A percentile compares a stretch with the other conserved stretches of the same genome.
phyloP scores from a whole-genome alignment of 192 early-diverging fungal species.

The Ambispora gerdemannii region DNA sequence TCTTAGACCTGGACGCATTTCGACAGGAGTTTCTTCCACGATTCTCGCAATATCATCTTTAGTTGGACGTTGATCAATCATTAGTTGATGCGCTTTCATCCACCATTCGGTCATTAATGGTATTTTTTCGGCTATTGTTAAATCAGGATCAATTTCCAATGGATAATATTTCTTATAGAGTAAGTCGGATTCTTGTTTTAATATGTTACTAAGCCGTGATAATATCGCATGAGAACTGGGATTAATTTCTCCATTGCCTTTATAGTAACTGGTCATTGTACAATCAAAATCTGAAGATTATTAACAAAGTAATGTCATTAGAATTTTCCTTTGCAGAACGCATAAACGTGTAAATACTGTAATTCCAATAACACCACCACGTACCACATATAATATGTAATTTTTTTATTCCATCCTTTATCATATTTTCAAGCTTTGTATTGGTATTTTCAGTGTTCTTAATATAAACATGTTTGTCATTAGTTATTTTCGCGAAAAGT shows the following conservation, averaged over 20 bases:
- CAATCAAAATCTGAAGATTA: constrained; percentile 65
- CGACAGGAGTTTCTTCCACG: constrained; percentile 46
- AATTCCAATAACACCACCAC: not conserved
- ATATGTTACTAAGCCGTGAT: constrained; percentile 5
- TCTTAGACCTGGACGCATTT: constrained; percentile 46
- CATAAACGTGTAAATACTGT: not conserved
- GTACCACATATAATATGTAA: constrained; percentile 61
- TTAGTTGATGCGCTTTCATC: constrained; percentile 53
- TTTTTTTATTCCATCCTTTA: constrained; percentile 44
- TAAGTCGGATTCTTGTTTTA: constrained; percentile 37
- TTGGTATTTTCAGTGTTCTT: constrained; percentile 35
- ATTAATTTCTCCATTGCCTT: constrained; percentile 38
- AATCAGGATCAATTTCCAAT: constrained; percentile 55
- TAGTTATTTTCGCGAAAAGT: not conserved
- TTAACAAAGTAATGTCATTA: not conserved
- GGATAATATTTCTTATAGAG: constrained; percentile 69
- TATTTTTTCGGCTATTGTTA: constrained; percentile 56
- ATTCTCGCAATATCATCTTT: constrained; percentile 50
- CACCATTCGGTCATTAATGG: constrained; percentile 75
- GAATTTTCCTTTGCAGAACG: not conserved
- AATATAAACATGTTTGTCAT: constrained; percentile 23
- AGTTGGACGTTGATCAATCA: constrained; percentile 50
- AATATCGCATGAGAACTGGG: constrained; percentile 47
- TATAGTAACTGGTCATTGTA: constrained; percentile 60
- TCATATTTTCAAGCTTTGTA: constrained; percentile 48